Evolutionary conservation across 2,329 filamentous ascomycete genomes (phyloP), one percentile per base, ranked within the genome.

Genomic region (Alternaria metachromatica): DNA sequence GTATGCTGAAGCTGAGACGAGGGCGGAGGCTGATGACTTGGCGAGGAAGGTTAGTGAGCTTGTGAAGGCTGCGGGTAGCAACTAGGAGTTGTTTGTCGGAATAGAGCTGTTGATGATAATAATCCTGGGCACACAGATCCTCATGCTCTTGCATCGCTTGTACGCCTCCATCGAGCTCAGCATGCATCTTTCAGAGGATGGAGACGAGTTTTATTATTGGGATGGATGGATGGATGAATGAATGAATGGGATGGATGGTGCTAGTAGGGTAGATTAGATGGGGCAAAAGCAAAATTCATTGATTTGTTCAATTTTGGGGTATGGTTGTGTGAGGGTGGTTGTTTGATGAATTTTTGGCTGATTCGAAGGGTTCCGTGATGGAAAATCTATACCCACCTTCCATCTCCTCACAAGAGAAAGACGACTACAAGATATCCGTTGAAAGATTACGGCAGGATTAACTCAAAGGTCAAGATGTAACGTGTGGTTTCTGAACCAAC

Each of bases 1-100:
- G 20, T 99, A 99, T 77, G 95, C 95, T 8, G 96, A 99, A 82
- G 96, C 96, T 5, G 92, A 92, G 41, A 96, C 92, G 50, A 89
- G 92, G 67, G 92, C 90, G 15, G 95, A 98, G 81, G 94, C 94
- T 1, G 94, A 97, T 74, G 94, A 97, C 80, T 86, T 98, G 66
- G 93, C 94, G 62, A 89, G 89, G 73, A 92, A 93, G 78, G 93
- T 98, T 51, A 89, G 91, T 15, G 86, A 88, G 69, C 88, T 94
- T 66, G 90, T 96, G 62, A 88, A 90, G 80, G 58, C 62, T 12
- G 73, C 76, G 15, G 77, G 77, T 25, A 62, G 68, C 45, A 66
- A 63, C 60, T 73, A 37, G 33, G 7, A 9, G 33, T 37, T 37
- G 33, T 37, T 33, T 7, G 28, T 13, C 1, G 28, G 28, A 33